These are phyloP conservation scores for Cephaloascus fragrans DNA, from an alignment of 805 yeast genomes.

Conservation along the genomic window DNA sequence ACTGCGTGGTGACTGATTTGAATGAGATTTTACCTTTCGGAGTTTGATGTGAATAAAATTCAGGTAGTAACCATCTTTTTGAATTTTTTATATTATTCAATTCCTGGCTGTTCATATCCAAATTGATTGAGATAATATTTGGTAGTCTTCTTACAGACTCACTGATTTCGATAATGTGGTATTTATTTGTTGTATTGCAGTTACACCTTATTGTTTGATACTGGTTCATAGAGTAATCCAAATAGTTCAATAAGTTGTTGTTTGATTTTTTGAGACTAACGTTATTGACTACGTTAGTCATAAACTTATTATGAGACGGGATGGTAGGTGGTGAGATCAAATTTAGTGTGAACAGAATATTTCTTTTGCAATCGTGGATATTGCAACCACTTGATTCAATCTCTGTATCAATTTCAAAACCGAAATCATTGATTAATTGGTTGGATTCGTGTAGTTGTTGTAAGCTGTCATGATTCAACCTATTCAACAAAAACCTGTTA, in stretches of 20 bases:
- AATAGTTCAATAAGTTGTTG: slow-evolving; percentile 33
- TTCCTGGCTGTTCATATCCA: slow-evolving; percentile 46
- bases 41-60: slow-evolving; percentile 38
- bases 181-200: slow-evolving; percentile 42
- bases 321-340: slow-evolving; percentile 24
- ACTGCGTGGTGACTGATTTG: slow-evolving; percentile 19
- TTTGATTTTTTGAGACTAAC: not conserved
- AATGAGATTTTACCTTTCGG: slow-evolving; percentile 24
- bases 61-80: slow-evolving; percentile 52
- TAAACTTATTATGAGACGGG: slow-evolving; percentile 9
- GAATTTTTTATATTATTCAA: slow-evolving; percentile 38
- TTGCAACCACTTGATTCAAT: slow-evolving; percentile 30
- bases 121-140: slow-evolving; percentile 52
- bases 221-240: slow-evolving; percentile 54
- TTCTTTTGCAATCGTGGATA: slow-evolving; percentile 19
- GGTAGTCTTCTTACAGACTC: slow-evolving; percentile 49
- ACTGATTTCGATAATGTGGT: slow-evolving; percentile 45
- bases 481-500: slow-evolving; percentile 47
- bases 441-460: slow-evolving; percentile 10
- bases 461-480: slow-evolving; percentile 40
- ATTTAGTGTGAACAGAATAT: slow-evolving; percentile 31
- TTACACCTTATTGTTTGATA: slow-evolving; percentile 36
- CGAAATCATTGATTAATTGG: slow-evolving; percentile 21
- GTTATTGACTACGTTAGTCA: not conserved
- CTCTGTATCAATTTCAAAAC: slow-evolving; percentile 32